Conservation (phyloP, 768 basidiomycete species). For the Boletus coccyginus region DNA sequence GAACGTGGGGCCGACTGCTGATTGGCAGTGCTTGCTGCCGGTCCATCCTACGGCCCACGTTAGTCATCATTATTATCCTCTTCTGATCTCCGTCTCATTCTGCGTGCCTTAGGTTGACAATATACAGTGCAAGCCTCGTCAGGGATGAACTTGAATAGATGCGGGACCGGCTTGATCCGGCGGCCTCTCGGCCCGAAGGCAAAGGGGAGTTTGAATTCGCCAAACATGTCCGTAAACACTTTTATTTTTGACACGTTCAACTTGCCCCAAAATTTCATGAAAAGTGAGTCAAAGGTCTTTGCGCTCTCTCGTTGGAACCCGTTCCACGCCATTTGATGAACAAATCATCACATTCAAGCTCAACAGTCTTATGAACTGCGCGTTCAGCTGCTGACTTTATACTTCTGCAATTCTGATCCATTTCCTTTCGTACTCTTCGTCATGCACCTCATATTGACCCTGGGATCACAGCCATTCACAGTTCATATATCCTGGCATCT, state of each 20-base stretch:
- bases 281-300: background rate
- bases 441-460: background rate
- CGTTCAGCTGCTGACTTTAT: slow-evolving; percentile 40
- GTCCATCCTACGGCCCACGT: no score
- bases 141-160: no score
- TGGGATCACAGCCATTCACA: background rate
- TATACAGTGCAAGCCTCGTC: no score
- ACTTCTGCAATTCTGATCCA: slow-evolving; percentile 45
- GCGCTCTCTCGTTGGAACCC: background rate
- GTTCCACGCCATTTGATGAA: slow-evolving; percentile 34
- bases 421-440: background rate
- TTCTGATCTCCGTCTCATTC: no score
- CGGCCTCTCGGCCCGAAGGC: no score
- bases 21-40: no score
- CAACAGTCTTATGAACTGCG: slow-evolving; percentile 44
- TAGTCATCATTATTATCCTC: no score
- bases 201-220: background rate
- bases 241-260: no score
- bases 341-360: slow-evolving; percentile 44
- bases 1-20: no score
- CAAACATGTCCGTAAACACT: no score
- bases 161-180: no score
- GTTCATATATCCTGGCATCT: background rate
- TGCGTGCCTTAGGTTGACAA: no score
- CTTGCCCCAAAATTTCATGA: background rate